These are phyloP conservation scores for Pascua sp. DNA, from an alignment of 1,284 basidiomycete genomes.

Conservation along the genomic window DNA sequence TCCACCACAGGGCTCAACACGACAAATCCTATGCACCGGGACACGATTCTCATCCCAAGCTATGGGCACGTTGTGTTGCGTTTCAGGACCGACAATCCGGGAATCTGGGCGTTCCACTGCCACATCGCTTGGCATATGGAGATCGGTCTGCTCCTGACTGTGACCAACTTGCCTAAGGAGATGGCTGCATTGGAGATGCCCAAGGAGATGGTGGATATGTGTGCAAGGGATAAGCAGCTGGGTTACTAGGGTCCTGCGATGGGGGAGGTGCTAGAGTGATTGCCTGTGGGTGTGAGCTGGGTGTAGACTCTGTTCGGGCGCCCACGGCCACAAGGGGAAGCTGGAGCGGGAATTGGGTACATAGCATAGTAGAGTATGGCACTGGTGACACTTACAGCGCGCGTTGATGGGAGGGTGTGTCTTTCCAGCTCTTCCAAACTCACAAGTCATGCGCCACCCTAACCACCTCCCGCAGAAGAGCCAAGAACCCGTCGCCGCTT, in stretches of 20 bases:
- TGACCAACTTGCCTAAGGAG: slow-evolving; percentile 16
- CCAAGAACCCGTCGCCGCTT: too few relatives aligned
- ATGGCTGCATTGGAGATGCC: slow-evolving; percentile 6
- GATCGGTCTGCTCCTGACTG: slow-evolving; percentile 12
- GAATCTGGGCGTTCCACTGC: slow-evolving; percentile 31
- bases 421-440: too few relatives aligned
- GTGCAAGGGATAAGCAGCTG: neutral
- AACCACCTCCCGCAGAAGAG: too few relatives aligned
- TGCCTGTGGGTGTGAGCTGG: too few relatives aligned
- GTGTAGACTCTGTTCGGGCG: too few relatives aligned
- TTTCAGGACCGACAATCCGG: slow-evolving; percentile 23
- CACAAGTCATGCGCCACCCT: too few relatives aligned
- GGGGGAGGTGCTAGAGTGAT: too few relatives aligned
- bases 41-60: slow-evolving; percentile 27
- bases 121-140: slow-evolving; percentile 31
- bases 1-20: slow-evolving; percentile 14
- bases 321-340: too few relatives aligned
- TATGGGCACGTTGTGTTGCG: slow-evolving; percentile 26
- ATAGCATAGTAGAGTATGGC: too few relatives aligned
- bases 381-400: too few relatives aligned
- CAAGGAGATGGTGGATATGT: slow-evolving; percentile 5
- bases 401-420: too few relatives aligned
- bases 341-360: too few relatives aligned
- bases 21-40: slow-evolving; percentile 29
- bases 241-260: neutral